These are phyloP conservation scores for Petrea volubilis DNA, from an alignment of 257 asterid genomes.

Conservation along the genomic window DNA sequence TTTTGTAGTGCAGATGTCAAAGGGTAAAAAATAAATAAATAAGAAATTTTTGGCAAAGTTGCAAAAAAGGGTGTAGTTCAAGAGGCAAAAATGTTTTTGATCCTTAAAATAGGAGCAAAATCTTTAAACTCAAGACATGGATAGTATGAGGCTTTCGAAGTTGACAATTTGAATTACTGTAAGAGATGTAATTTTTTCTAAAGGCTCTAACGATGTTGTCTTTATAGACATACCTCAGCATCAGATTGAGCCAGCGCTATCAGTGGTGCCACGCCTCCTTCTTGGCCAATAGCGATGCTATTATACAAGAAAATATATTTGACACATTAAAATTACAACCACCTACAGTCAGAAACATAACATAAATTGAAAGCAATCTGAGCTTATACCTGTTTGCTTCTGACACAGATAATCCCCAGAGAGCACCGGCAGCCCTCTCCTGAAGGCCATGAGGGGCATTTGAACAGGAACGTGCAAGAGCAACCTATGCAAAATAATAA, in stretches of 20 bases:
- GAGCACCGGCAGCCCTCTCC: constrained; percentile 83
- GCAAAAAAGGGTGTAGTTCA: too few relatives aligned
- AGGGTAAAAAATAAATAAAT: too few relatives aligned
- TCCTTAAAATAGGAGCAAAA: background rate
- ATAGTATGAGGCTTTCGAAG: background rate
- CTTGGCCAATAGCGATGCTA: constrained; percentile 89
- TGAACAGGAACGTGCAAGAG: constrained; percentile 48
- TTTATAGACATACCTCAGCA: constrained; percentile 53
- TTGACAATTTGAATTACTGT: constrained; percentile 1
- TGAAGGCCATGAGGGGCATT: constrained; percentile 63
- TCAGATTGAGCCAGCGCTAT: constrained; percentile 73
- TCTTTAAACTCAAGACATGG: constrained; percentile 2
- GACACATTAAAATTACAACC: background rate
- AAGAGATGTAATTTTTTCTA: too few relatives aligned
- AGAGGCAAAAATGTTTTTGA: too few relatives aligned
- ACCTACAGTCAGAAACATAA: background rate
- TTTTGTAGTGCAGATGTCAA: too few relatives aligned
- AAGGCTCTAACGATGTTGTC: background rate
- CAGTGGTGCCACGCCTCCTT: constrained; percentile 90
- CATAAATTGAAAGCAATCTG: background rate
- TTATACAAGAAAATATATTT: background rate
- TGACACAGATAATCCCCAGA: constrained; percentile 72
- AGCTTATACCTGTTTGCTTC: constrained; percentile 77
- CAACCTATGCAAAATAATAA: constrained; percentile 30
- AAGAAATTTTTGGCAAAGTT: too few relatives aligned